Evolutionary conservation across 352 stramenopile species (phyloP), one percentile per base, ranked within the genome.

Genomic region (Pythium insidiosum): DNA sequence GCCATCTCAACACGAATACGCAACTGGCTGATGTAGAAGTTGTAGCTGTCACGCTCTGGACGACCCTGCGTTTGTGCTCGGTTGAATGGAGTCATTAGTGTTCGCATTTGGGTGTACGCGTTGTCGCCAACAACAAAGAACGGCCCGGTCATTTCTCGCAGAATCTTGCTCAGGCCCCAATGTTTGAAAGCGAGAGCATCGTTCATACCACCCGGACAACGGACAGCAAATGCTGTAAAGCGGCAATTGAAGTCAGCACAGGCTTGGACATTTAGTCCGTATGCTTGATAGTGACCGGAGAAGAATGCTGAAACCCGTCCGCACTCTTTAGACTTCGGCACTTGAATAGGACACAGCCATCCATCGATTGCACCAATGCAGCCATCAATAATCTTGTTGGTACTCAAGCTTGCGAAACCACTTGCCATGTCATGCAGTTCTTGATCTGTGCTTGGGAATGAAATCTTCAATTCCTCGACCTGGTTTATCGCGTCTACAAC

Each of bases 1-100:
- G 38, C 47, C 47, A 47, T 54, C 22, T 54, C 47, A 6, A 53
- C 45, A 28, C 45, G 21, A 13, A 53, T 53, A 22, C 45, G 33
- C n/a, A 26, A 42, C 22, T 46, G 22, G 43, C 37, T 43, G 15
- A 43, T 13, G 21, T 33, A 42, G 35, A 49, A 53, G 28, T 41
- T 54, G 38, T 43, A 43, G 35, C n/a, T 51, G 26, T 51, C 44
- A 19, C 44, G 44, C 4, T 51, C 35, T 19, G 10, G 21, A 3
- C 30, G 6, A 3, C 30, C 44, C 13, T 51, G 3, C 4, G 43
- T 6, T 26, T 51, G 44, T 6, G 15, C 26, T 37, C 43, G 9
- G 28, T 43, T 51, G 44, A 36, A 43, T 26, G 44, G 44, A 18
- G 44, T 51, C 44, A 51, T 43, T 23, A 51, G 6, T 3, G 36